Conservation (phyloP, 495 filamentous ascomycete genomes). For the Penicillium herquei region DNA sequence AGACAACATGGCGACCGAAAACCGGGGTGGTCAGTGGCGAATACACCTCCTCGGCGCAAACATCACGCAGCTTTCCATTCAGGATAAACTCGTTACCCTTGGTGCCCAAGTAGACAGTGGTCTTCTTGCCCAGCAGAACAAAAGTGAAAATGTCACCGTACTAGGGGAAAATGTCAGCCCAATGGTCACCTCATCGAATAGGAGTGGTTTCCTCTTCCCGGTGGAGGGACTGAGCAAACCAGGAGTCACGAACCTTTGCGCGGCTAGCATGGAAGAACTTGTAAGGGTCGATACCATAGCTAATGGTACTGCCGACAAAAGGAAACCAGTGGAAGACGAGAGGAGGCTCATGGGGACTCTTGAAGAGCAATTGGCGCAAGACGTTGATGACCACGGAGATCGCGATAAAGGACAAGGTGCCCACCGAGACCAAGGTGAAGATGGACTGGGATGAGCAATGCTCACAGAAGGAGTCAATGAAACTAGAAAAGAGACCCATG, state of each 20-base stretch:
- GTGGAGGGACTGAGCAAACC: background rate
- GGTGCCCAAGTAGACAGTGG: slow-evolving; percentile 59
- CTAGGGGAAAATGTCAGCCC: slow-evolving; percentile 20
- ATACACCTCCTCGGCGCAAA: slow-evolving; percentile 66
- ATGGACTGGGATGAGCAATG: slow-evolving; percentile 39
- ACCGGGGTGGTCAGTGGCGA: slow-evolving; percentile 59
- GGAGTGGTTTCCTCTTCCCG: background rate
- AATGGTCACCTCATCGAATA: background rate
- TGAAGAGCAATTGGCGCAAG: slow-evolving; percentile 66
- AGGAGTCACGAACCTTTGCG: slow-evolving; percentile 41
- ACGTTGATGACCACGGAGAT: slow-evolving; percentile 58
- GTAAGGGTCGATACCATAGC: slow-evolving; percentile 64
- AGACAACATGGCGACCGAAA: slow-evolving; percentile 63
- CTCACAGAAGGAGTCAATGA: slow-evolving; percentile 39
- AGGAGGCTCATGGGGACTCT: slow-evolving; percentile 60
- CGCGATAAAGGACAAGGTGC: slow-evolving; percentile 31
- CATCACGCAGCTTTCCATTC: slow-evolving; percentile 59
- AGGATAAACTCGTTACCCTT: slow-evolving; percentile 64
- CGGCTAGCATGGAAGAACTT: slow-evolving; percentile 57
- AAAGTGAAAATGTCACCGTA: slow-evolving; percentile 68
- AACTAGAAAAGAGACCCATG: slow-evolving; percentile 41
- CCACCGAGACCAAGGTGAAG: slow-evolving; percentile 27
- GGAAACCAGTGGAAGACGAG: slow-evolving; percentile 67
- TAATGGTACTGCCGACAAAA: slow-evolving; percentile 60
- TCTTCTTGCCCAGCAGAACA: slow-evolving; percentile 61